These are phyloP conservation scores for Mycena metata DNA, from an alignment of 768 basidiomycete genomes.

Conservation along the genomic window DNA sequence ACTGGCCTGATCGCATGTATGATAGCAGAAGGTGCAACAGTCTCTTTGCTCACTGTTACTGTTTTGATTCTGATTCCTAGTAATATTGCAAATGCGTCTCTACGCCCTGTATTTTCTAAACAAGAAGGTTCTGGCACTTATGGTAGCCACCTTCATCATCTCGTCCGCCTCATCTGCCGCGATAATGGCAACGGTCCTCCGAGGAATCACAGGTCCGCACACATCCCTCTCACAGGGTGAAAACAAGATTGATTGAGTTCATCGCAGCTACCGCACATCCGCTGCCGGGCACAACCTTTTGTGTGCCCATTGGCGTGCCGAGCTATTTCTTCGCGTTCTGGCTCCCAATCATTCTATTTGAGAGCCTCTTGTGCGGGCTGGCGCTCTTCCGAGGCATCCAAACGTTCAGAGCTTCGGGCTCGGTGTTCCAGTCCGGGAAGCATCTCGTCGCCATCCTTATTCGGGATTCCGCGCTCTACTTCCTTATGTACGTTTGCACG, in stretches of 20 bases:
- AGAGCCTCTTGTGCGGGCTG: constrained; percentile 64
- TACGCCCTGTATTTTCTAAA: constrained; percentile 71
- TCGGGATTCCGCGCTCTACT: constrained; percentile 69
- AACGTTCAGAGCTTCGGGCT: constrained; percentile 52
- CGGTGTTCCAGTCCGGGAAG: constrained; percentile 57
- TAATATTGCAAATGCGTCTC: constrained; percentile 73
- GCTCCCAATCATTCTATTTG: constrained; percentile 70
- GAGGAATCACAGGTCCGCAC: constrained; percentile 55
- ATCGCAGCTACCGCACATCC: constrained; percentile 33
- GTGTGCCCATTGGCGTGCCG: constrained; percentile 56
- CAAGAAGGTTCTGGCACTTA: constrained; percentile 62
- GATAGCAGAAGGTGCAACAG: constrained; percentile 62
- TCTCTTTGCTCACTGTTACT: not conserved
- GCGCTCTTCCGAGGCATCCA: constrained; percentile 66
- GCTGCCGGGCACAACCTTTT: constrained; percentile 51
- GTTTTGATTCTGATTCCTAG: constrained; percentile 44
- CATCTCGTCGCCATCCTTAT: constrained; percentile 64
- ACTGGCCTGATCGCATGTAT: constrained; percentile 67
- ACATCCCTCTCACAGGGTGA: not conserved
- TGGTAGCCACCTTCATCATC: constrained; percentile 57
- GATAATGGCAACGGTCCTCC: constrained; percentile 63
- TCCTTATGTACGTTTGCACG: constrained; percentile 58
- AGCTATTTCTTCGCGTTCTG: constrained; percentile 67
- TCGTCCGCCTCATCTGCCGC: constrained; percentile 57
- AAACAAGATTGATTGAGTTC: not conserved